These are phyloP conservation scores for Rhexocercosporidium sp. DNA, from an alignment of 2,329 filamentous ascomycete genomes.

Conservation along the genomic window DNA sequence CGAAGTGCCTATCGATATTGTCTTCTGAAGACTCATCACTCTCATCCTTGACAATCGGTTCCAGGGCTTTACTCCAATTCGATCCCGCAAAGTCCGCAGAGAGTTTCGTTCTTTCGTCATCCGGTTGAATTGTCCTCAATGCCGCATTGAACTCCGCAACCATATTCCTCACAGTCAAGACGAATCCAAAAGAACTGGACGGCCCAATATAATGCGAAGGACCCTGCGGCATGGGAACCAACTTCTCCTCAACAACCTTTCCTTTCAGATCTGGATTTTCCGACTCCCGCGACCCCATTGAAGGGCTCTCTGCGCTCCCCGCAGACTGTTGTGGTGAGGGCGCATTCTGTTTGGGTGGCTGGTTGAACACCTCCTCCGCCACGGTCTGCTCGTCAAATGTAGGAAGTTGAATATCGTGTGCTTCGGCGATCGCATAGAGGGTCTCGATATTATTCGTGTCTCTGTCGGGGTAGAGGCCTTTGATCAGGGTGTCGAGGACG, in stretches of 20 bases:
- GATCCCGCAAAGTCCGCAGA: constrained; percentile 38
- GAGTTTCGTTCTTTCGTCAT: constrained; percentile 36
- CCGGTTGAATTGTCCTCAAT: constrained; percentile 30
- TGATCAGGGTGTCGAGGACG: constrained; percentile 48
- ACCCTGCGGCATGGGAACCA: constrained; percentile 37
- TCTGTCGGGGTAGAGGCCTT: constrained; percentile 48
- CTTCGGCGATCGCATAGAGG: constrained; percentile 47
- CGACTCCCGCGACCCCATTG: constrained; percentile 25
- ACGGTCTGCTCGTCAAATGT: constrained; percentile 36
- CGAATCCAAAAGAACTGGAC: constrained; percentile 41
- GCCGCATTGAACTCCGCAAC: constrained; percentile 39
- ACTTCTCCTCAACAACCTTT: constrained; percentile 35
- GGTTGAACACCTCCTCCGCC: constrained; percentile 36
- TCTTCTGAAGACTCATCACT: constrained; percentile 36
- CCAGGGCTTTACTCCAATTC: constrained; percentile 40
- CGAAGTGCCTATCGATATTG: constrained; percentile 14
- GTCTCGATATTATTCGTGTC: constrained; percentile 47
- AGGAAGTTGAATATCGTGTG: constrained; percentile 47
- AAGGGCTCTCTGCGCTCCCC: constrained; percentile 27
- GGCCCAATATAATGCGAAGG: constrained; percentile 42
- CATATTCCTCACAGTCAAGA: constrained; percentile 38
- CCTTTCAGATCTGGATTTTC: constrained; percentile 20
- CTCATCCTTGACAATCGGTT: constrained; percentile 38
- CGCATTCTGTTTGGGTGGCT: constrained; percentile 24
- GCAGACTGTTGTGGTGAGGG: constrained; percentile 27